Conservation (phyloP, 441 rosid species). For the Populus hybrid region DNA sequence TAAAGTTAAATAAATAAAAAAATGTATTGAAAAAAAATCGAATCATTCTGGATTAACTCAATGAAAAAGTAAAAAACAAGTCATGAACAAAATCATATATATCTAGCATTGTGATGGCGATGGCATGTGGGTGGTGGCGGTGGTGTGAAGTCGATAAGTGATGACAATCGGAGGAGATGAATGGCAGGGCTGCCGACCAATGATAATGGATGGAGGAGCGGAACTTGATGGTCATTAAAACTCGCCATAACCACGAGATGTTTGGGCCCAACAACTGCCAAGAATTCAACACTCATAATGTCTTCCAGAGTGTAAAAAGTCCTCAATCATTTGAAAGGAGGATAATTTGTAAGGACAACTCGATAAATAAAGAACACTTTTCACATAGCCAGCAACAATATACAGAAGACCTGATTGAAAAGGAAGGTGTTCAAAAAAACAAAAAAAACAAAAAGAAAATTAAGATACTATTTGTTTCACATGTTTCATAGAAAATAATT, state of each 20-base stretch:
- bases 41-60: no score
- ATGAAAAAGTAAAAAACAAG: no score
- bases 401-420: constrained; percentile 13
- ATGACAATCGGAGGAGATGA: neutral
- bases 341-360: neutral
- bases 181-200: constrained; percentile 8
- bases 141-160: neutral
- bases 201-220: neutral
- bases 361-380: constrained; percentile 4
- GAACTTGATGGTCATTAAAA: neutral
- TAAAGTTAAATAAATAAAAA: no score
- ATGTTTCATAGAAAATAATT: no score
- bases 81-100: no score
- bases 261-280: neutral
- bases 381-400: constrained; percentile 11
- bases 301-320: no score
- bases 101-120: no score
- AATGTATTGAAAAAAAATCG: no score
- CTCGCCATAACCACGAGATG: no score
- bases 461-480: neutral
- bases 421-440: neutral
- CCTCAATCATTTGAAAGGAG: no score
- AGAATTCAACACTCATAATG: no score
- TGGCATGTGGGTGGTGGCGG: neutral
- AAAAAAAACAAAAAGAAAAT: constrained; percentile 10